A percentile compares a stretch with the other conserved stretches of the same genome.
Evolutionary conservation across 768 basidiomycete species (phyloP).

Genomic region (Hydnomerulius pinastri): DNA sequence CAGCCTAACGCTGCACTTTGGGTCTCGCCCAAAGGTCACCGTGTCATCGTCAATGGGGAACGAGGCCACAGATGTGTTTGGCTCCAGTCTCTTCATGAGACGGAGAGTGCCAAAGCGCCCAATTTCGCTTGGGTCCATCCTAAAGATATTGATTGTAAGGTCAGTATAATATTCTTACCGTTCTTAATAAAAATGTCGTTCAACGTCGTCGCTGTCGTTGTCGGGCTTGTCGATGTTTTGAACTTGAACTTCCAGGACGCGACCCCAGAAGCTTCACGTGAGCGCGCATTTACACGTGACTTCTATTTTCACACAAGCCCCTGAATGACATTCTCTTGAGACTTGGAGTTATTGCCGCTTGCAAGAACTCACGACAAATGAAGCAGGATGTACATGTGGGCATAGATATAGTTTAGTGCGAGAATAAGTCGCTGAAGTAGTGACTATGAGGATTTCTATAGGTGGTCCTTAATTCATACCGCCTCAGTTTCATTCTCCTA

Average conservation of each 20-base stretch:
- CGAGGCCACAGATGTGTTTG: conserved; percentile 52
- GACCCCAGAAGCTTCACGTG: too few relatives aligned
- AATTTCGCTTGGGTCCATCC: conserved; percentile 53
- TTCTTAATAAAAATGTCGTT: neutral
- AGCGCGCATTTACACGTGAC: too few relatives aligned
- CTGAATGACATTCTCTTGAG: too few relatives aligned
- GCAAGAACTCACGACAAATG: too few relatives aligned
- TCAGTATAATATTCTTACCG: neutral
- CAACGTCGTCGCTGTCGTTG: neutral
- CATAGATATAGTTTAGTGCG: too few relatives aligned
- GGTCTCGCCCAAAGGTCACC: conserved; percentile 70
- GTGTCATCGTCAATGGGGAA: conserved; percentile 73
- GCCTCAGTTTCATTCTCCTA: too few relatives aligned
- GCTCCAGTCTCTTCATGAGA: conserved; percentile 55
- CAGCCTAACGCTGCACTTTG: conserved; percentile 62
- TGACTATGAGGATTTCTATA: too few relatives aligned
- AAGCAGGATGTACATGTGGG: too few relatives aligned
- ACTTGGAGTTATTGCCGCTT: too few relatives aligned
- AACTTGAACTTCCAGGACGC: neutral
- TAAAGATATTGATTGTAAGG: neutral
- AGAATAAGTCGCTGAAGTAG: too few relatives aligned
- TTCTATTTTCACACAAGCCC: too few relatives aligned
- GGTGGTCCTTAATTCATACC: too few relatives aligned
- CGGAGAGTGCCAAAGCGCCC: conserved; percentile 68
- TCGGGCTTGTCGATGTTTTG: neutral